These are phyloP conservation scores for Vitis rupestris DNA, from an alignment of 164 flowering plant genomes.

Conservation along the genomic window DNA sequence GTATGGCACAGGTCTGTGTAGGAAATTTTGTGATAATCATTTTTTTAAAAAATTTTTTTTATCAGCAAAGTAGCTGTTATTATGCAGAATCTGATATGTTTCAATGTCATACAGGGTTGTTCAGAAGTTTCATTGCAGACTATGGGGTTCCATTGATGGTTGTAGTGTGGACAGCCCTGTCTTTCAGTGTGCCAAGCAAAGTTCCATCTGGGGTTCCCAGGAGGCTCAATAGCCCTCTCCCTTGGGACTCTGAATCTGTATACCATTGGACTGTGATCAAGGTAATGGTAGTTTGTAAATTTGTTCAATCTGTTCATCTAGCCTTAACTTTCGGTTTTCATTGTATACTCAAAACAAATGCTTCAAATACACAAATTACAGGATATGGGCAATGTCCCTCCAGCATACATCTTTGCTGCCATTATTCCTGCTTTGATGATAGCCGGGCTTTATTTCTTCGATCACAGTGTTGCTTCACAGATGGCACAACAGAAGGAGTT, in stretches of 20 bases:
- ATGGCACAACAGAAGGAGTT: slow-evolving; percentile 56
- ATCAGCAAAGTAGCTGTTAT: neutral
- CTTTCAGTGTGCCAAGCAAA: slow-evolving; percentile 34
- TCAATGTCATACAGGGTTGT: slow-evolving; percentile 25
- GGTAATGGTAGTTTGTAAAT: slow-evolving; percentile 15
- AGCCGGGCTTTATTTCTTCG: slow-evolving; percentile 52
- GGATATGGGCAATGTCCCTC: slow-evolving; percentile 47
- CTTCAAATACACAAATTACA: slow-evolving; percentile 6
- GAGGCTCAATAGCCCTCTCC: slow-evolving; percentile 42
- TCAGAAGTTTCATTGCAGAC: slow-evolving; percentile 48
- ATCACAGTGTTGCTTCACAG: slow-evolving; percentile 57
- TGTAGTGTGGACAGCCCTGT: slow-evolving; percentile 47
- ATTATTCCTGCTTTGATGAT: slow-evolving; percentile 50
- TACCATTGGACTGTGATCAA: slow-evolving; percentile 48
- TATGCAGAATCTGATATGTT: neutral
- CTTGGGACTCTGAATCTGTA: slow-evolving; percentile 41
- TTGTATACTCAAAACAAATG: too few species aligned
- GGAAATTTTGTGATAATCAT: neutral
- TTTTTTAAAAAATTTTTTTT: neutral
- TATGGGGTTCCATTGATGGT: slow-evolving; percentile 64
- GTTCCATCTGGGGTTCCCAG: slow-evolving; percentile 50
- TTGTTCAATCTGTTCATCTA: neutral
- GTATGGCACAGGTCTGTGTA: slow-evolving; percentile 46
- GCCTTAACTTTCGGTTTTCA: neutral
- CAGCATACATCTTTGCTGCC: slow-evolving; percentile 37